Conservation (phyloP, 306 rosid genomes). For the Cucurbita pepo region DNA sequence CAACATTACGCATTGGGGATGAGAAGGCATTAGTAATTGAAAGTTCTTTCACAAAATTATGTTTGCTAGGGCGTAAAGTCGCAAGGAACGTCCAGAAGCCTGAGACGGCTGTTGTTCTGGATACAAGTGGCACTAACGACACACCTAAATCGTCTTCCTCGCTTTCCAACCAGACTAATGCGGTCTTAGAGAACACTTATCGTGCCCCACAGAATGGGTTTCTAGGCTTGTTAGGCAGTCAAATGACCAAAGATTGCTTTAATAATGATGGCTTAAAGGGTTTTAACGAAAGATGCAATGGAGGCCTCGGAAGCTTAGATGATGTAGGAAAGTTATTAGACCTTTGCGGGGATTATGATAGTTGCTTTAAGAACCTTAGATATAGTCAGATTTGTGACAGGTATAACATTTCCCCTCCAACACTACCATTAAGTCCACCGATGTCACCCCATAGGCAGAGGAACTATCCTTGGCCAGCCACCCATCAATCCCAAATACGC, state of each 20-base stretch:
- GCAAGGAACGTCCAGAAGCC: neutral
- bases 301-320: constrained; percentile 23
- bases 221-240: neutral
- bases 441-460: constrained; percentile 29
- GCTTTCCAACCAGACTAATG: neutral
- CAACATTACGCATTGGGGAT: neutral
- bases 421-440: constrained; percentile 37
- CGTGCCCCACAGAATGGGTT: neutral
- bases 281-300: neutral
- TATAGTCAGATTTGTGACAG: constrained; percentile 37
- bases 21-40: neutral
- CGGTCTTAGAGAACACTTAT: neutral
- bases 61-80: neutral
- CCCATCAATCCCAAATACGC: constrained; percentile 19
- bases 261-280: neutral
- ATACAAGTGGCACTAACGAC: neutral
- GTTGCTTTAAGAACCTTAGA: constrained; percentile 36
- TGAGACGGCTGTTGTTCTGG: neutral
- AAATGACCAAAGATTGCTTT: neutral
- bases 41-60: neutral
- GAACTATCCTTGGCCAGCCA: constrained; percentile 40
- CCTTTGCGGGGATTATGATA: constrained; percentile 62
- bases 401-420: constrained; percentile 23
- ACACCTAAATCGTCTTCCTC: neutral
- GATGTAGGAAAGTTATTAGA: constrained; percentile 36